Base-by-base conservation (phyloP, 2,329 filamentous ascomycete species). In the Fusarium nodosum region DNA sequence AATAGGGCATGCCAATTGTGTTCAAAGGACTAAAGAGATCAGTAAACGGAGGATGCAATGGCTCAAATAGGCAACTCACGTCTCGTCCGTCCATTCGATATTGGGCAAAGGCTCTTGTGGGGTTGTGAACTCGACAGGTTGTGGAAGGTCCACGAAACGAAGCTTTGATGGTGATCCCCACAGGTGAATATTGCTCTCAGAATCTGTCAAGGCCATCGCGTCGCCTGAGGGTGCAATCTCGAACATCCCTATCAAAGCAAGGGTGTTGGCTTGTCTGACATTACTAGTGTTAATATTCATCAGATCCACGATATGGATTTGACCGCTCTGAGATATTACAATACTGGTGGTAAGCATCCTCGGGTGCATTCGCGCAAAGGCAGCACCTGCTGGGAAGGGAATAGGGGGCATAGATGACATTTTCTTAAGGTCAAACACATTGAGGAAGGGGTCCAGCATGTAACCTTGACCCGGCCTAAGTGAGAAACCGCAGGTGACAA, bases 281-380 rank as follows among this genome's bases (percentile, higher is more conserved):
- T 92, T 94, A 76, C 93, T 93, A 22, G 93, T 91, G 75, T 97
- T 94, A 0, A 93, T 93, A 67, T 97, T 97, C 88, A 97, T 93
- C 7, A 99, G 87, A 78, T 99, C 96, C 52, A 98, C 93, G 16
- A 98, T 91, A 77, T 99, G 95, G 78, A 99, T 92, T 79, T 97
- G 94, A 2, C 97, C 96, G 44, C 89, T 92, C 75, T 97, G 93
- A 4, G 95, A 97, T 30, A 94, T 90, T 51, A 99, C 93, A 64
- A 99, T 94, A 74, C 93, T 95, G 0, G 97, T 98, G 1, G 96
- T 97, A 22, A 94, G 91, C 87, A 99, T 92, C 74, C 94, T 91
- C 2, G 97, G 96, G 78, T 99, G 96, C 92, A 99, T 96, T 61
- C 96, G 90, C 42, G 97, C 94, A 82, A 94, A 97, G 36, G 96